Evolutionary conservation across 2,329 filamentous ascomycete genomes (phyloP).

Genomic region (Monilinia aucupariae): DNA sequence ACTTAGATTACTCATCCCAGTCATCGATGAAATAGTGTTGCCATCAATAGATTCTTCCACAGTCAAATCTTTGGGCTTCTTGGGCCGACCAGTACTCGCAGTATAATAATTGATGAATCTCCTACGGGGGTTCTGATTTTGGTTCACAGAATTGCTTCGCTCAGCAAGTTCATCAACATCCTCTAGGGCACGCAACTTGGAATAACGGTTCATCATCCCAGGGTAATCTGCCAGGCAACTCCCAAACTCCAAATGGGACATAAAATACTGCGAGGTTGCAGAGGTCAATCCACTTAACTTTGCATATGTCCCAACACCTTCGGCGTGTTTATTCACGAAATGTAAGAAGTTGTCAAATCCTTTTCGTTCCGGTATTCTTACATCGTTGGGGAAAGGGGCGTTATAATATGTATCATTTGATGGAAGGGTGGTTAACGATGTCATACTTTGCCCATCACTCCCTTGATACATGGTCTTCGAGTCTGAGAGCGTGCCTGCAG

Average conservation of each 20-base stretch:
- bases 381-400: constrained; percentile 69
- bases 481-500: constrained; percentile 23
- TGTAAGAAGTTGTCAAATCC: constrained; percentile 65
- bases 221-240: constrained; percentile 72
- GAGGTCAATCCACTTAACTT: constrained; percentile 45
- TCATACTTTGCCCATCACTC: constrained; percentile 27
- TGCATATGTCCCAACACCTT: constrained; percentile 34
- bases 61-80: constrained; percentile 39
- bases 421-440: constrained; percentile 25
- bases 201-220: constrained; percentile 65
- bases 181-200: constrained; percentile 63
- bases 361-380: constrained; percentile 60
- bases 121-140: constrained; percentile 46
- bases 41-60: constrained; percentile 21
- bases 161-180: constrained; percentile 53
- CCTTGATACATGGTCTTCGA: constrained; percentile 25
- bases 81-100: constrained; percentile 68
- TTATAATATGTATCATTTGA: constrained; percentile 63
- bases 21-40: constrained; percentile 20
- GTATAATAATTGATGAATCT: constrained; percentile 91
- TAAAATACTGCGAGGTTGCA: constrained; percentile 67
- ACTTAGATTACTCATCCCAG: constrained; percentile 27
- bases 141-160: constrained; percentile 25
- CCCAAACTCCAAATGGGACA: constrained; percentile 79
- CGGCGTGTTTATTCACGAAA: constrained; percentile 76